Evolutionary conservation across 768 basidiomycete genomes (phyloP).

Genomic region (Lentinula raphanica): DNA sequence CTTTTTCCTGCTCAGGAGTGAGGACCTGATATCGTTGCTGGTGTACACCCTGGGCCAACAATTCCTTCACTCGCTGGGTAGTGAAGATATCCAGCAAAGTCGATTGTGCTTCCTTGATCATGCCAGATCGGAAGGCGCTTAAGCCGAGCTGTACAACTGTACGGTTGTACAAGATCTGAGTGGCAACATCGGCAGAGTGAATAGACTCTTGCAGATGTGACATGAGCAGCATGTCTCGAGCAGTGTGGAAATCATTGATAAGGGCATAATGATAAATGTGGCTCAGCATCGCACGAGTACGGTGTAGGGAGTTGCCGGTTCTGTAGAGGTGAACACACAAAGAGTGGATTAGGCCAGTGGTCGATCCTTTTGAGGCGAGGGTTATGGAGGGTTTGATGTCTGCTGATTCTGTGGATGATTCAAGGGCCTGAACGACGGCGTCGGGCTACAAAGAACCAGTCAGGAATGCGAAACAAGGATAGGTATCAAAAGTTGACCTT

Average conservation of each 20-base stretch:
- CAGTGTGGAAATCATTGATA: conserved; percentile 93
- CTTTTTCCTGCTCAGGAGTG: conserved; percentile 93
- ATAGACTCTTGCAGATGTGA: conserved; percentile 97
- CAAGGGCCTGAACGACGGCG: conserved; percentile 85
- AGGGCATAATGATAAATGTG: conserved; percentile 97
- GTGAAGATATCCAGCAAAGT: conserved; percentile 95
- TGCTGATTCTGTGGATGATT: conserved; percentile 56
- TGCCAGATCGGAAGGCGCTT: conserved; percentile 91
- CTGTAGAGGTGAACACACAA: conserved; percentile 93
- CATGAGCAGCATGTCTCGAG: conserved; percentile 98
- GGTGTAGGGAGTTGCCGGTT: conserved; percentile 83
- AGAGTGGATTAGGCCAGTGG: conserved; percentile 78
- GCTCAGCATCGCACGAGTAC: conserved; percentile 94
- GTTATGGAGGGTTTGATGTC: conserved; percentile 60
- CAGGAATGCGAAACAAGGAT: conserved; percentile 9
- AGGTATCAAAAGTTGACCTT: conserved; percentile 61
- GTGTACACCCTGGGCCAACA: conserved; percentile 94
- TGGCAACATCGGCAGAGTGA: conserved; percentile 92
- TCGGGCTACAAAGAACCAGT: conserved; percentile 61
- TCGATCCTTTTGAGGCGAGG: conserved; percentile 47
- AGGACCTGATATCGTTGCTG: conserved; percentile 84
- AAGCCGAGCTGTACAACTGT: conserved; percentile 96
- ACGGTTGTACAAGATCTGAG: conserved; percentile 97
- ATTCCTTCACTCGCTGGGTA: conserved; percentile 94
- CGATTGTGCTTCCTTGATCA: conserved; percentile 90